Evolutionary conservation across 768 basidiomycete species (phyloP).

Genomic region (Rhizopogon vinicolor): DNA sequence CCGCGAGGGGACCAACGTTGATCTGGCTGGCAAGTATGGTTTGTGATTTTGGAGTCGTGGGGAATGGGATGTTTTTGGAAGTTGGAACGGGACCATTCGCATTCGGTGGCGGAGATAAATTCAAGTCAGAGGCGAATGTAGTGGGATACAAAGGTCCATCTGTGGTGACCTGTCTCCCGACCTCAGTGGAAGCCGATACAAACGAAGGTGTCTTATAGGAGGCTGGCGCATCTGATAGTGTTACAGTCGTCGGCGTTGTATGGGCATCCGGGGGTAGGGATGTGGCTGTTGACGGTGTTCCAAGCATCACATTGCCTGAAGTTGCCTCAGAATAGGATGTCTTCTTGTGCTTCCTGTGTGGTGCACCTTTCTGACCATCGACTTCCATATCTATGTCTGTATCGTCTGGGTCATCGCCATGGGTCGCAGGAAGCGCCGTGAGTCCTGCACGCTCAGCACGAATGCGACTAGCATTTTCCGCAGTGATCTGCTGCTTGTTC

Average conservation of each 20-base stretch:
- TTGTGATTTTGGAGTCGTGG: conserved; percentile 19
- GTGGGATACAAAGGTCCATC: conserved; percentile 5
- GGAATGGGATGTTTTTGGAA: conserved; percentile 6
- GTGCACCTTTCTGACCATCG: background rate
- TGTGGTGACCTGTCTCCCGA: conserved; percentile 7
- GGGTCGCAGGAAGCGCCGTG: background rate
- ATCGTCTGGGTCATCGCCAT: background rate
- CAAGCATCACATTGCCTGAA: conserved; percentile 17
- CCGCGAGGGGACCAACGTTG: conserved; percentile 11
- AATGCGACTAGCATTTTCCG: conserved; percentile 25
- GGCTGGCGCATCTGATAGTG: background rate
- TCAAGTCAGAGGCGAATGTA: conserved; percentile 12
- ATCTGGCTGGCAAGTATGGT: conserved; percentile 12
- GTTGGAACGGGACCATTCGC: background rate
- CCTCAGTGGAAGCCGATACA: conserved; percentile 8
- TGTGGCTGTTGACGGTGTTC: conserved; percentile 1
- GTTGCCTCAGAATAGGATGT: background rate
- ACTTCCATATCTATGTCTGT: conserved; percentile 2
- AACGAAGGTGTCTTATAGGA: conserved; percentile 2
- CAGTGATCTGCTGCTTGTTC: conserved; percentile 22
- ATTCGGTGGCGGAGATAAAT: background rate
- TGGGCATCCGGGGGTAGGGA: background rate
- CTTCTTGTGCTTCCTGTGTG: conserved; percentile 4
- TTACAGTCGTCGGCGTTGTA: background rate
- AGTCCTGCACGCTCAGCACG: conserved; percentile 13